Evolutionary conservation across 1,284 basidiomycete genomes (phyloP), one percentile per base, ranked within the genome.

Genomic region (Puccinia novopanici): DNA sequence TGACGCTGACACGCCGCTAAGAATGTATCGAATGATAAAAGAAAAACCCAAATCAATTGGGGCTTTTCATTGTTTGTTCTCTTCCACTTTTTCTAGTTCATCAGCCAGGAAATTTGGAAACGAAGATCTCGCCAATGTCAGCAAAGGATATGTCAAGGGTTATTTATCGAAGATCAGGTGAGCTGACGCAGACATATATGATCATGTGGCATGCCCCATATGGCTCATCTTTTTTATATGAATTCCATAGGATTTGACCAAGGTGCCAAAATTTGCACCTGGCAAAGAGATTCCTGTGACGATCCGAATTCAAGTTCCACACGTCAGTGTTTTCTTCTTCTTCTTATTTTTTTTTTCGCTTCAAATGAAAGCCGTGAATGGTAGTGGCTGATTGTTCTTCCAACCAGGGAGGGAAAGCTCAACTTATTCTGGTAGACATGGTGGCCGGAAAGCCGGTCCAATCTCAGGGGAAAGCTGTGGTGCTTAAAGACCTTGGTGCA

Each of bases 21-120:
- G 48, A 48, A 27, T 50, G 6, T 1, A 24, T n/a, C 3, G 27
- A 0, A 22, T 50, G 19, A 48, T n/a, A 13, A 50, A 50, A 50
- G 17, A 24, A 45, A 37, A 67, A n/a, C n/a, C 12, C 10, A 27
- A 68, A 37, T 12, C 17, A 63, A 59, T 34, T 59, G 34, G 19
- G 59, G 6, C 34, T 63, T 3, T 57, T 24, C 4, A 22, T 40
- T 22, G 27, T 8, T 65, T 19, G 8, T 65, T 22, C n/a, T 34
- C 61, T 65, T 8, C 19, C 15, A 42, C 34, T 22, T 9, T 5
- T 65, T 50, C 17, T 50, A 68, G 67, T 48, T 50, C 10, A 68
- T 68, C 42, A 68, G 42, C 17, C 67, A 68, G 67, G 67, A 68
- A 50, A 24, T 50, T 27, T 68, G 67, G 67, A 68, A 68, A 34